Conservation (phyloP, 2,329 filamentous ascomycete species). For the Xylariales sp. region DNA sequence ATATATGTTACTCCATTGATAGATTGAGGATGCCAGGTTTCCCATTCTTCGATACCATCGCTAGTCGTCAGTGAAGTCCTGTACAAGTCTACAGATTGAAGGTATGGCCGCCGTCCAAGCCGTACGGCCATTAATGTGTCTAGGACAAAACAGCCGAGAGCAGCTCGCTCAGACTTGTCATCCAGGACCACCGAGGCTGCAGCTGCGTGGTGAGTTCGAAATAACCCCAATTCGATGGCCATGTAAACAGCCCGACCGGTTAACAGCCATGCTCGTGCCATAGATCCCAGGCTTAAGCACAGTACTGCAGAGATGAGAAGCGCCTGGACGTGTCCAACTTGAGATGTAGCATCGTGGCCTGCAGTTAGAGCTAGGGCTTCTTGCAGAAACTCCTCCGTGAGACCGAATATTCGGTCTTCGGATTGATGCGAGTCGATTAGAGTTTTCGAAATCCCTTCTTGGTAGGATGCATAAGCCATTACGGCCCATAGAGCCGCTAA, state of each 20-base stretch:
- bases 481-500: not conserved
- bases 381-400: not conserved
- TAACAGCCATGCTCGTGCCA: not conserved
- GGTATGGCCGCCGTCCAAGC: not conserved
- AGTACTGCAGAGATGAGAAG: not conserved
- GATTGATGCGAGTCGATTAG: no score
- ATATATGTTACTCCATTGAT: not conserved
- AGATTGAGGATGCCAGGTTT: not conserved
- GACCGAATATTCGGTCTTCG: not conserved
- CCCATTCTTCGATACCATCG: constrained; percentile 1
- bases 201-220: not conserved
- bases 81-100: not conserved
- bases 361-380: not conserved
- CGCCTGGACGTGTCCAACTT: constrained; percentile 1
- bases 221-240: not conserved
- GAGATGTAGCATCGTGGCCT: not conserved
- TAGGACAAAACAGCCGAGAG: constrained; percentile 1
- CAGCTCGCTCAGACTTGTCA: not conserved
- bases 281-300: not conserved
- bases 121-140: constrained; percentile 1
- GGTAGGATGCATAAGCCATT: not conserved
- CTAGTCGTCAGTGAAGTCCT: not conserved
- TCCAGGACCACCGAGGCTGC: not conserved
- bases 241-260: constrained; percentile 1
- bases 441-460: not conserved